These are phyloP conservation scores for Vigna hirtella DNA, from an alignment of 306 rosid genomes.

Conservation along the genomic window DNA sequence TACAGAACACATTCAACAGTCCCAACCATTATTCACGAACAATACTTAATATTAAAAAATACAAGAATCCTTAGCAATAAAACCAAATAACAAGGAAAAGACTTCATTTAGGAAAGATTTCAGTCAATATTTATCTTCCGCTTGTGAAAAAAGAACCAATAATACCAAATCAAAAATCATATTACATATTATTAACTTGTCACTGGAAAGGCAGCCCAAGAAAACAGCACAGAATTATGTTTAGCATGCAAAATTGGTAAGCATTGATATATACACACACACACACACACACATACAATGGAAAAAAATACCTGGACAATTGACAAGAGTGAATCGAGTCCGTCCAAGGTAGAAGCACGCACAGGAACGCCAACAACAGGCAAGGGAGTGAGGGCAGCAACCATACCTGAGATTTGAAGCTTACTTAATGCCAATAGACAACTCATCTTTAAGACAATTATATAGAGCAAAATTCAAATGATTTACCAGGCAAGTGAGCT, in stretches of 20 bases:
- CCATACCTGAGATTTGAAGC: constrained; percentile 73
- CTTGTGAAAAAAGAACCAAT: constrained; percentile 13
- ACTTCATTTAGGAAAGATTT: neutral
- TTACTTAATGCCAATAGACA: constrained; percentile 31
- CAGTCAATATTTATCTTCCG: neutral
- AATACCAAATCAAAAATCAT: constrained; percentile 9
- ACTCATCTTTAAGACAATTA: neutral
- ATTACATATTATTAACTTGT: neutral
- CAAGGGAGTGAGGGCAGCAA: constrained; percentile 81
- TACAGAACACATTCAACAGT: neutral
- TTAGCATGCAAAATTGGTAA: constrained; percentile 15
- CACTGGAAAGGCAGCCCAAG: constrained; percentile 8
- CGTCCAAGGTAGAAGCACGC: constrained; percentile 79
- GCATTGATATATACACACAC: neutral
- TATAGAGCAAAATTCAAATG: constrained; percentile 21
- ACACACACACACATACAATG: neutral
- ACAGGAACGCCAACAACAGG: constrained; percentile 94
- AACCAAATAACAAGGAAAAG: neutral
- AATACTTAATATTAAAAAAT: neutral
- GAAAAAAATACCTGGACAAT: constrained; percentile 76
- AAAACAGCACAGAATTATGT: constrained; percentile 5
- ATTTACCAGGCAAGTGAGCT: constrained; percentile 89
- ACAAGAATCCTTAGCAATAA: constrained; percentile 18
- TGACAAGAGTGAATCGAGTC: constrained; percentile 86
- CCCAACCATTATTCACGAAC: neutral